phyloP scores from a whole-genome alignment of 306 rosid genomes.

The Vigna angularis region DNA sequence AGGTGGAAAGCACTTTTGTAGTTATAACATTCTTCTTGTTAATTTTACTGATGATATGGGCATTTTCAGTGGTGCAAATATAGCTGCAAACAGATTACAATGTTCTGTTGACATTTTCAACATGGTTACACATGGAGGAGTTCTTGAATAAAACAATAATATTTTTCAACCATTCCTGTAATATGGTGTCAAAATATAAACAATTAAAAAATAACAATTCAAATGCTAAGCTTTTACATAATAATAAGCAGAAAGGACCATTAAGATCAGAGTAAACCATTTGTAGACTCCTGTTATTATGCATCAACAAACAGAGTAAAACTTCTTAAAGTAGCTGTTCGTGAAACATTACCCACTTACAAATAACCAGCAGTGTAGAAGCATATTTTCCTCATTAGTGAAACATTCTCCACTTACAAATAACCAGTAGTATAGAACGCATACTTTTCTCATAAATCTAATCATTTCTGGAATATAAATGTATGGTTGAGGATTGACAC shows the following conservation, averaged over 20 bases:
- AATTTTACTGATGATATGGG: not conserved
- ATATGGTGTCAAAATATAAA: not conserved
- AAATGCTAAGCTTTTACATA: not conserved
- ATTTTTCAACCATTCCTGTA: not conserved
- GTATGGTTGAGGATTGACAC: not conserved
- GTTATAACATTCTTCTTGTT: not conserved
- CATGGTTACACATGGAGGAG: not conserved
- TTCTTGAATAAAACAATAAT: not conserved
- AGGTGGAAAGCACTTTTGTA: not conserved
- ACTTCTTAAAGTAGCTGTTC: conserved; percentile 3
- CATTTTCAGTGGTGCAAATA: not conserved
- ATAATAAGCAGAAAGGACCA: not conserved
- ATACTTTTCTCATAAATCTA: not conserved
- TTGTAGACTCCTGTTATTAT: not conserved
- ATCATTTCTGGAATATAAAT: conserved; percentile 8
- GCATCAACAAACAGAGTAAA: not conserved
- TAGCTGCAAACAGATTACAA: not conserved
- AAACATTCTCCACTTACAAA: not conserved
- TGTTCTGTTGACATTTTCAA: not conserved
- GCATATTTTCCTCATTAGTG: not conserved
- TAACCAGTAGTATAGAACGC: conserved; percentile 22
- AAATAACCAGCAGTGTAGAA: conserved; percentile 28
- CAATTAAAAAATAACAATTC: not conserved
- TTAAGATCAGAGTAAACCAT: conserved; percentile 3
- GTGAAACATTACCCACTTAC: not conserved